Evolutionary conservation across 2,329 filamentous ascomycete genomes (phyloP), one percentile per base, ranked within the genome.

Genomic region (Hymenoscyphus occultus): DNA sequence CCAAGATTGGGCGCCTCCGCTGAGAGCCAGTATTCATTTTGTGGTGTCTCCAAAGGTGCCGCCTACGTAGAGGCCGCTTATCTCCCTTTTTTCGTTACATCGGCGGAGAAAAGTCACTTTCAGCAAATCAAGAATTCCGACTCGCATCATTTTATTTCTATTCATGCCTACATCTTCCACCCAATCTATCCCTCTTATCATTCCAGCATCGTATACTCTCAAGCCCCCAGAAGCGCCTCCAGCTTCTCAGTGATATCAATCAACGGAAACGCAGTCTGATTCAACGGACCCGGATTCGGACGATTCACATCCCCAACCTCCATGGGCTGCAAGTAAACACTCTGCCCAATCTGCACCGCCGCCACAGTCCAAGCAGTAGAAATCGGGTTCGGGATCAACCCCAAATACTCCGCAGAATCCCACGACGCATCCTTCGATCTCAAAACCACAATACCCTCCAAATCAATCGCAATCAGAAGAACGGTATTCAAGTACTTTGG

Each of bases 391-490:
- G 48, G 48, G 5, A 54, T 54, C 19, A 22, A 19, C 3, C 48
- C 48, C 48, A 54, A 54, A 54, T 54, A 54, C 48, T 54, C 48
- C 19, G 48, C 48, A 22, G n/a, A 22, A 54, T 54, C 10, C 48
- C 48, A 54, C 7, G 13, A 13, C 9, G 19, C 48, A 54, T 54
- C 48, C 2, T 54, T 54, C 9, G 48, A 54, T 22, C 48, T 19
- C 19, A 54, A 54, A 54, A 54, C 48, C 12, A 54, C 9, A 22
- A 54, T 19, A 1, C 48, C 48, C 1, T 22, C 48, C 9, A 54
- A 54, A 54, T 54, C 48, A 19, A 22, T 12, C 3, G 48, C 48
- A 22, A 54, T 54, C 3, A 54, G 48, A 19, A 54, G 48, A 22
- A 54, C 48, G 0, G 48, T 54, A 3, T 54, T 54, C 19, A 22